Evolutionary conservation across 164 flowering plant species (phyloP), one percentile per base, ranked within the genome.

Genomic region (Magnolia sinica): DNA sequence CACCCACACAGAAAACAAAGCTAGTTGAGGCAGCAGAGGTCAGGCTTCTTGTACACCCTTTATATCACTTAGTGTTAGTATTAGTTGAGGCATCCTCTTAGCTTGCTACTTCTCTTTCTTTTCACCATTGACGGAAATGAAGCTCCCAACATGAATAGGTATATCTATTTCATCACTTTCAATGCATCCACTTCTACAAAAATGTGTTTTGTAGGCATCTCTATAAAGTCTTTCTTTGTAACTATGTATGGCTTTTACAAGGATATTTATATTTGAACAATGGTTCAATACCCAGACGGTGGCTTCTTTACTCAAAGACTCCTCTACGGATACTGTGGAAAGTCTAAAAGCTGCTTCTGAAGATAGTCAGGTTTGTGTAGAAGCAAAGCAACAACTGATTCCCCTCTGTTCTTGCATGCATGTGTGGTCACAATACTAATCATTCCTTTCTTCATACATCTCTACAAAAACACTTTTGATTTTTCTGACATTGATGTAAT

Each of bases 21-120:
- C 90, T 94, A 63, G 77, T 92, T 70, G 88, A 87, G 71, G 99
- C 94, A 71, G 50, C 76, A 80, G 97, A 94, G 96, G 97, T 96
- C 70, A 77, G 82, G 69, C 29, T 72, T 64, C 29, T 67, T 50
- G 27, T 49, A 9, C 64, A 22, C 37, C 22, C 72, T 63, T 74
- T 29, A 2, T 52, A 2, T 9, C 59, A 52, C 16, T 52, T 8
- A 7, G 59, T 52, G 59, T 14, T 52, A 52, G 59, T 52, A n/a
- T n/a, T n/a, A n/a, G n/a, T n/a, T n/a, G n/a, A n/a, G n/a, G n/a
- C n/a, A n/a, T n/a, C n/a, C n/a, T n/a, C n/a, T n/a, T n/a, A n/a
- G n/a, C n/a, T n/a, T n/a, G n/a, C n/a, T n/a, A n/a, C n/a, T n/a
- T n/a, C n/a, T n/a, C n/a, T n/a, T n/a, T n/a, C n/a, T n/a, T n/a